Percentiles rank a stretch among this genome's conserved stretches.
phyloP scores from a whole-genome alignment of 768 basidiomycete species.

The Podaxis sp. region DNA sequence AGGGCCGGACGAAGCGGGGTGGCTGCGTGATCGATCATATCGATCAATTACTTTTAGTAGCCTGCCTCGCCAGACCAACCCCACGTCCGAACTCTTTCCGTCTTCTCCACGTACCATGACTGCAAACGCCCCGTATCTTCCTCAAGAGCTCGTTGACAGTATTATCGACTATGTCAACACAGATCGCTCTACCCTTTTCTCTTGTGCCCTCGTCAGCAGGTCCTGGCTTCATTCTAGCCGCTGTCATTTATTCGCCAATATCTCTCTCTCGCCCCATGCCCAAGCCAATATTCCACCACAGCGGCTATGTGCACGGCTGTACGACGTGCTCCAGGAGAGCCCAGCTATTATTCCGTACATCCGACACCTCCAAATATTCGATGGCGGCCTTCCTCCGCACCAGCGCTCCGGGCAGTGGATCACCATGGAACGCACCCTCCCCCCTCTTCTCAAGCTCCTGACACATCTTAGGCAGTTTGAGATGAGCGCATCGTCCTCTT shows the following conservation, averaged over 20 bases:
- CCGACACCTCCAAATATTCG: constrained; percentile 27
- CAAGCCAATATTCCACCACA: constrained; percentile 27
- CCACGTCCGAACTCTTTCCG: constrained; percentile 10
- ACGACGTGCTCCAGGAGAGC: constrained; percentile 29
- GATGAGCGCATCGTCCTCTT: constrained; percentile 33
- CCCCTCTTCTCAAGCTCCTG: constrained; percentile 34
- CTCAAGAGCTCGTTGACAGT: constrained; percentile 48
- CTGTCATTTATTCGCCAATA: constrained; percentile 39
- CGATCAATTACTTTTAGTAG: constrained; percentile 25
- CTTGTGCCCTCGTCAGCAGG: constrained; percentile 37
- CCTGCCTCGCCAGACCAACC: not conserved
- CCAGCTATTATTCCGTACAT: constrained; percentile 35
- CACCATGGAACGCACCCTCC: constrained; percentile 36
- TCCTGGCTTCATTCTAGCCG: constrained; percentile 41
- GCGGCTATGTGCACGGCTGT: constrained; percentile 35
- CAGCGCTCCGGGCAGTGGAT: constrained; percentile 34
- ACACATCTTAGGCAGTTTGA: constrained; percentile 38
- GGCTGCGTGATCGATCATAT: constrained; percentile 27
- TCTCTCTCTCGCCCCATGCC: constrained; percentile 34
- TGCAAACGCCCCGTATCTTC: constrained; percentile 27
- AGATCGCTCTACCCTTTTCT: constrained; percentile 28
- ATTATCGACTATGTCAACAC: constrained; percentile 45
- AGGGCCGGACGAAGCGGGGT: constrained; percentile 15
- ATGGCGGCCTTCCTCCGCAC: not conserved
- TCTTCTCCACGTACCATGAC: constrained; percentile 17